These are phyloP conservation scores for Rhododendron ovatum DNA, from an alignment of 148 eudicot genomes.

Conservation along the genomic window DNA sequence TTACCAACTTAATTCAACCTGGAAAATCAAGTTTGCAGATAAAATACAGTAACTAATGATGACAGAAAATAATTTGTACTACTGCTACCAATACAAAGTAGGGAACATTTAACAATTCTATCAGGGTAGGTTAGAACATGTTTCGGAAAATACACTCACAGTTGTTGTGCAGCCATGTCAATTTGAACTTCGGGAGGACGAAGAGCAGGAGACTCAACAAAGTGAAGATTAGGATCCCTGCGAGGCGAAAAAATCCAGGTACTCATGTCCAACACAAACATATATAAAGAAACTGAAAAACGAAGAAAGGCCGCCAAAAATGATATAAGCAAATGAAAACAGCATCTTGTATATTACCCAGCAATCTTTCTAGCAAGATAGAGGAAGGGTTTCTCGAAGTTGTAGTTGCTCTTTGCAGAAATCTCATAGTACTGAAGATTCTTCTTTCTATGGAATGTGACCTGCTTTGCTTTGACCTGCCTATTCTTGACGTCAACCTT, in stretches of 20 bases:
- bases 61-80: neutral
- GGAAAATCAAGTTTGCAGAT: neutral
- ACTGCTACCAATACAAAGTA: neutral
- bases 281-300: neutral
- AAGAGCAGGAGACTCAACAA: constrained; percentile 25
- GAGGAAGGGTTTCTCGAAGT: constrained; percentile 27
- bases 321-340: neutral
- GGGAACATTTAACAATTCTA: neutral
- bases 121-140: neutral
- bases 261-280: neutral
- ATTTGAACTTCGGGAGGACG: constrained; percentile 25
- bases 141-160: neutral
- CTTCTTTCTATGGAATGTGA: constrained; percentile 25
- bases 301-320: neutral
- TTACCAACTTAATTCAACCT: neutral
- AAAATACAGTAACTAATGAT: neutral
- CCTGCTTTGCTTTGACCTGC: constrained; percentile 29
- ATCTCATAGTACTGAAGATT: constrained; percentile 32
- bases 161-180: constrained; percentile 20
- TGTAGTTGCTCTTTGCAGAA: constrained; percentile 32
- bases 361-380: constrained; percentile 27
- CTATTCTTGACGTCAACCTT: constrained; percentile 27
- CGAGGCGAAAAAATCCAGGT: neutral
- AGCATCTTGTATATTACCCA: constrained; percentile 9
- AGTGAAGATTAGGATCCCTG: constrained; percentile 23